A percentile compares a stretch with the other conserved stretches of the same genome.
Evolutionary conservation across 2,329 filamentous ascomycete genomes (phyloP).

Genomic region (Daldinia sp.): DNA sequence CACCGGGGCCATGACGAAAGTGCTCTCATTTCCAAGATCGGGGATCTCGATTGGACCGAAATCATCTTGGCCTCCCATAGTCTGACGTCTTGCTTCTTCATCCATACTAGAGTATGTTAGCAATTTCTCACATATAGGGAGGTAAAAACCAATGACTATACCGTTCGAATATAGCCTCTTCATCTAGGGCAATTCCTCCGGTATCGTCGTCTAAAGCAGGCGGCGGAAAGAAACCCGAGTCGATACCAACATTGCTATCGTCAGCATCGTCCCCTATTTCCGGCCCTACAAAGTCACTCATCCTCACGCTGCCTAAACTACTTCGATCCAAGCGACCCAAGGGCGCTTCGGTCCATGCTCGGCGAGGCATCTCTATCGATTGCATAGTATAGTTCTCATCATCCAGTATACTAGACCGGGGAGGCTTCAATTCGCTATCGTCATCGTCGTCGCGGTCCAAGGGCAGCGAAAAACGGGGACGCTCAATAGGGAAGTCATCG

Average conservation of each 20-base stretch:
- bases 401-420: conserved; percentile 66
- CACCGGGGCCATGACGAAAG: conserved; percentile 60
- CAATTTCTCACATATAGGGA: neutral
- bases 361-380: conserved; percentile 70
- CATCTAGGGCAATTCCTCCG: conserved; percentile 53
- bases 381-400: conserved; percentile 70
- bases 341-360: conserved; percentile 62
- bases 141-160: conserved; percentile 41
- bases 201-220: conserved; percentile 58
- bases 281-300: conserved; percentile 62
- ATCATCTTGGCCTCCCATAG: conserved; percentile 61
- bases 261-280: conserved; percentile 57
- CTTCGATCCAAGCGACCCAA: conserved; percentile 59
- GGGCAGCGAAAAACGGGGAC: conserved; percentile 68
- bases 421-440: conserved; percentile 62
- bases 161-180: conserved; percentile 60
- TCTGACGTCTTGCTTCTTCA: conserved; percentile 57
- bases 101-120: conserved; percentile 50
- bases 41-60: conserved; percentile 64
- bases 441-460: conserved; percentile 64
- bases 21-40: conserved; percentile 62
- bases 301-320: conserved; percentile 63
- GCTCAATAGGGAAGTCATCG: conserved; percentile 62
- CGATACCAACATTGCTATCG: conserved; percentile 59
- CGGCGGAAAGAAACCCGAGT: conserved; percentile 66